phyloP scores from a whole-genome alignment of 1,284 basidiomycete species.

The Sphaerobolus stellatus region DNA sequence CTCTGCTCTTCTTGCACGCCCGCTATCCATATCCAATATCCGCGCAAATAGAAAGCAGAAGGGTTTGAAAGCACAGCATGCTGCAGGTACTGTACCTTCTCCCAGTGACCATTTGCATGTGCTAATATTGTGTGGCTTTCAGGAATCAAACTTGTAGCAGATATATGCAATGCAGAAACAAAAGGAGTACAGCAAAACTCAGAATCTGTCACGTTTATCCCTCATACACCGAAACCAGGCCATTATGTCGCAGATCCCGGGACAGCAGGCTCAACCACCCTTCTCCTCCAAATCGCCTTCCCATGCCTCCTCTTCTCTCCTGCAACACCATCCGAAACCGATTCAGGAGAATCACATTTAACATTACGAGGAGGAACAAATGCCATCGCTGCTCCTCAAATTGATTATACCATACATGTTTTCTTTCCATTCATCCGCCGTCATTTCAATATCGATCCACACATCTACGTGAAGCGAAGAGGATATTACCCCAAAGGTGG shows the following conservation, averaged over 20 bases:
- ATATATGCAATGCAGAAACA: slow-evolving; percentile 53
- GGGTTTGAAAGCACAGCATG: slow-evolving; percentile 68
- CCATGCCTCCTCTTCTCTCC: slow-evolving; percentile 61
- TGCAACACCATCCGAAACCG: neutral
- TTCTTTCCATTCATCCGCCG: slow-evolving; percentile 62
- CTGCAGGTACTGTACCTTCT: slow-evolving; percentile 47
- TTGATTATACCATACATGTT: slow-evolving; percentile 63
- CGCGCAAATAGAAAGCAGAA: slow-evolving; percentile 53
- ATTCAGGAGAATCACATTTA: slow-evolving; percentile 37
- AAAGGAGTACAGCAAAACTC: slow-evolving; percentile 54
- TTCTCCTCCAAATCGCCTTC: slow-evolving; percentile 68
- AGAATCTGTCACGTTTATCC: slow-evolving; percentile 48
- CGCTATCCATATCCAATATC: slow-evolving; percentile 59
- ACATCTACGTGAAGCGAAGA: slow-evolving; percentile 48
- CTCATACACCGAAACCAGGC: slow-evolving; percentile 43
- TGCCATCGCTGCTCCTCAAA: slow-evolving; percentile 62
- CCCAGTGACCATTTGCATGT: neutral
- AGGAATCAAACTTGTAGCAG: slow-evolving; percentile 63
- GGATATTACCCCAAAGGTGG: slow-evolving; percentile 73
- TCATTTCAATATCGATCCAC: slow-evolving; percentile 50
- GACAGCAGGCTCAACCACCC: slow-evolving; percentile 67
- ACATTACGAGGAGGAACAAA: slow-evolving; percentile 69
- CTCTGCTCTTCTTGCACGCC: slow-evolving; percentile 56
- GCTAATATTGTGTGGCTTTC: neutral
- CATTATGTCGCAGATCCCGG: slow-evolving; percentile 56